phyloP scores from a whole-genome alignment of 345 rosid genomes.

The Aquilaria yunnanensis region DNA sequence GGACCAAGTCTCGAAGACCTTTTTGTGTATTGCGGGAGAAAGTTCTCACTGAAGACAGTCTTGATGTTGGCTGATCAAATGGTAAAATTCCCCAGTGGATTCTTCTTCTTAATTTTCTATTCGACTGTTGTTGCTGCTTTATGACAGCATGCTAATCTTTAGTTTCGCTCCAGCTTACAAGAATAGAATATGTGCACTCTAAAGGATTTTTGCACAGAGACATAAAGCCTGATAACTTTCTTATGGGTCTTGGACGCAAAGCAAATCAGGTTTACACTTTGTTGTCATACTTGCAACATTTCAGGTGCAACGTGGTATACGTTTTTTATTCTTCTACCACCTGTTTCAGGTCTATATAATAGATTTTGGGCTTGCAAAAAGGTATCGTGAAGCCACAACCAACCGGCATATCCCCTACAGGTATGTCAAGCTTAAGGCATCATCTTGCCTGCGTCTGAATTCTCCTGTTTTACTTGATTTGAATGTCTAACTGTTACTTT shows the following conservation, averaged over 20 bases:
- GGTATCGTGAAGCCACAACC: conserved; percentile 73
- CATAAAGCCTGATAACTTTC: conserved; percentile 88
- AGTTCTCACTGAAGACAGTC: conserved; percentile 82
- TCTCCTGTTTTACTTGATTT: neutral
- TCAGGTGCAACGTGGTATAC: neutral
- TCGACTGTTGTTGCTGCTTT: neutral
- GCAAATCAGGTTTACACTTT: conserved; percentile 58
- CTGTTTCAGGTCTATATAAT: conserved; percentile 64
- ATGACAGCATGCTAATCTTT: neutral
- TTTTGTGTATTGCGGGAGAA: conserved; percentile 85
- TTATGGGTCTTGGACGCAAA: conserved; percentile 81
- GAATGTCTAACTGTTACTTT: neutral
- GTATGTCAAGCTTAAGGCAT: conserved; percentile 17
- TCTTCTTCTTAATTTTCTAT: neutral
- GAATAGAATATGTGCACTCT: conserved; percentile 74
- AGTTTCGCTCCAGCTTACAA: conserved; percentile 43
- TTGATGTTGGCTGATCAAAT: conserved; percentile 90
- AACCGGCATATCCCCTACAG: conserved; percentile 84
- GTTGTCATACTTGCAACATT: neutral
- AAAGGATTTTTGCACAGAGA: conserved; percentile 88
- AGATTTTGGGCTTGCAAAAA: conserved; percentile 91
- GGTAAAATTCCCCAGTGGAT: conserved; percentile 30
- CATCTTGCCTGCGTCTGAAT: neutral
- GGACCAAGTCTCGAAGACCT: conserved; percentile 97
- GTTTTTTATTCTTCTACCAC: neutral